Base-by-base conservation (phyloP, 768 basidiomycete species). In the Rhodosporidiobolus odoratus region DNA sequence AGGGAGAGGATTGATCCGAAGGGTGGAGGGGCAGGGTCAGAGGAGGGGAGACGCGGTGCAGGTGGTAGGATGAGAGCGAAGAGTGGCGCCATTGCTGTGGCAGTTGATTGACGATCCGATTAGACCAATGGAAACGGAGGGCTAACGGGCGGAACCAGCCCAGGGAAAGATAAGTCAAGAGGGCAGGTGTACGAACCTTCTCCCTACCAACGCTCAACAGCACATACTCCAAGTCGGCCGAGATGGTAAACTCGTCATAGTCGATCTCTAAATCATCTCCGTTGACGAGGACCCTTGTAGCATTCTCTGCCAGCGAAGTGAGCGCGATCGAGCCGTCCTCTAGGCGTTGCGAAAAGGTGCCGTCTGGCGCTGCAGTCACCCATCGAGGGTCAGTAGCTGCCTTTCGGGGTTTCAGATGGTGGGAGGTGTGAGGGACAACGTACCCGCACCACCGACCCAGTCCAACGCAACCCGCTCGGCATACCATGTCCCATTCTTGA, bases 381-480 rank as follows among this genome's bases (percentile, higher is more conserved):
- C 4, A 52, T 27, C 10, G 27, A 54, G 27, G n/a, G 40, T 37
- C 23, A 35, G 48, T 23, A 4, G 16, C 43, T 43, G 13, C 21
- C 21, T 21, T 21, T 43, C 21, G 43, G 21, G 13, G 30, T 32
- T 4, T 19, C 37, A 37, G 4, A 17, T 25, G 30, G 32, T n/a
- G 32, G 25, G 25, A 38, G 32, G 35, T 1, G 53, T n/a, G 17
- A 1, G 45, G 38, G 4, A 3, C 30, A 25, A 27, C 85, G 48
- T 71, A 92, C 94, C 95, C 85, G n/a, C n/a, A n/a, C 96, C 93
- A 15, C 89, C 86, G 37, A 98, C 88, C 96, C 96, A 99, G 53
- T 86, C 83, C 41, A 99, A 78, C 30, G 75, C 75, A 58, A 83
- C 82, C 3, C 77, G 75, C 5, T 83, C 77, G 3, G 83, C 79